Conservation (phyloP, 2,329 filamentous ascomycete genomes). For the Harringtonia aguacate region DNA sequence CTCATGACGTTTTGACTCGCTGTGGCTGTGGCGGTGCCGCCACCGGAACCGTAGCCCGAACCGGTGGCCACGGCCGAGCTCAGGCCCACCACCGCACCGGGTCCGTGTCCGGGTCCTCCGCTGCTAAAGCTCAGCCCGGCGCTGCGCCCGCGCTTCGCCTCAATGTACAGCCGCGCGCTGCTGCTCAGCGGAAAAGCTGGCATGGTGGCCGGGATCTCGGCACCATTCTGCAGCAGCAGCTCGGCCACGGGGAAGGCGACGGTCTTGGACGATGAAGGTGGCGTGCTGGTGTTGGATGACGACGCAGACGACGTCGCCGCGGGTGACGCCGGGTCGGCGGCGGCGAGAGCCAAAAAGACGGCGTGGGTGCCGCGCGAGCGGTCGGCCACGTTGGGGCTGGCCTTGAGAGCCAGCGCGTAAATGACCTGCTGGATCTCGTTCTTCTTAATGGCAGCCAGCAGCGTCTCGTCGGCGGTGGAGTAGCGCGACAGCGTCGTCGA, state of each 20-base stretch:
- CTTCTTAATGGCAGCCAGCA: conserved; percentile 87
- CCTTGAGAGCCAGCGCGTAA: conserved; percentile 76
- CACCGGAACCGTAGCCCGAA: no score
- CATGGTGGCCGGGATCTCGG: conserved; percentile 65
- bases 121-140: background rate
- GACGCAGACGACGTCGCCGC: background rate
- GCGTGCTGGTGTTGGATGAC: conserved; percentile 6
- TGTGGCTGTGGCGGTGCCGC: no score
- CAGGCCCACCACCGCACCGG: no score
- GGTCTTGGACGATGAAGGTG: conserved; percentile 25
- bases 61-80: no score
- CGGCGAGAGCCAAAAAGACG: conserved; percentile 82
- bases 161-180: conserved; percentile 73
- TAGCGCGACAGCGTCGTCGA: conserved; percentile 67
- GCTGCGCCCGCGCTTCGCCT: conserved; percentile 54
- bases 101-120: background rate
- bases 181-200: conserved; percentile 77
- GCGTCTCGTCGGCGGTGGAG: conserved; percentile 70
- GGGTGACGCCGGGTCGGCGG: conserved; percentile 66
- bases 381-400: conserved; percentile 79
- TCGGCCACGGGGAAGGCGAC: conserved; percentile 83
- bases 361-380: conserved; percentile 80
- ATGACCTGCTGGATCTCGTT: conserved; percentile 92
- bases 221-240: conserved; percentile 85
- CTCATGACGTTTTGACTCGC: conserved; percentile 1